Evolutionary conservation across 148 eudicot genomes (phyloP).

Genomic region (Tetragonia tetragonoides): DNA sequence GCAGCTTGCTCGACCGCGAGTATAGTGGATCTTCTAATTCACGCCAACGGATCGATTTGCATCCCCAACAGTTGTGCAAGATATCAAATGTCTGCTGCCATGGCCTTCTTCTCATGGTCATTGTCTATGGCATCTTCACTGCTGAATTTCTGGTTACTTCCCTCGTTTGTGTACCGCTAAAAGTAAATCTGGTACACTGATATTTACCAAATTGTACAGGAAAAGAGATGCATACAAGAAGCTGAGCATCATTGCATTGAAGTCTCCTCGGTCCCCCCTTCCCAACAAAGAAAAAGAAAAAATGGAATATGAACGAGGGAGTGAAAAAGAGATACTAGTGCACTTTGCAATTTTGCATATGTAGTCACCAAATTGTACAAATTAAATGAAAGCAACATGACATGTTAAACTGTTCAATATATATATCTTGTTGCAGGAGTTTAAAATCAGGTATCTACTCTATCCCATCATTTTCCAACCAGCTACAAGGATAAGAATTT

Average conservation of each 20-base stretch:
- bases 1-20: constrained; percentile 57
- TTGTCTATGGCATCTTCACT: constrained; percentile 42
- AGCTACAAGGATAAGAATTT: no score
- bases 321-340: no score
- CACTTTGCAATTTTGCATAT: no score
- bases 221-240: not conserved
- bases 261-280: not conserved
- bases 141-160: constrained; percentile 55
- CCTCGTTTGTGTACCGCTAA: constrained; percentile 26
- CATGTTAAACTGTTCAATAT: no score
- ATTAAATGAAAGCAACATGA: no score
- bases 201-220: not conserved
- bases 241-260: not conserved
- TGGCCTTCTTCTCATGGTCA: constrained; percentile 55
- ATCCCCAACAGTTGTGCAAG: constrained; percentile 34
- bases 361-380: no score
- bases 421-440: no score
- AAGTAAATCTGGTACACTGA: not conserved
- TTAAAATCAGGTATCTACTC: no score
- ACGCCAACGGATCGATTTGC: constrained; percentile 30
- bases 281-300: no score
- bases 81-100: constrained; percentile 43
- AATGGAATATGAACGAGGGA: no score
- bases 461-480: no score
- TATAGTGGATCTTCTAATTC: constrained; percentile 39